Evolutionary conservation across 1,139 yeast genomes (phyloP).

Genomic region (Nakaseomyces sp.): DNA sequence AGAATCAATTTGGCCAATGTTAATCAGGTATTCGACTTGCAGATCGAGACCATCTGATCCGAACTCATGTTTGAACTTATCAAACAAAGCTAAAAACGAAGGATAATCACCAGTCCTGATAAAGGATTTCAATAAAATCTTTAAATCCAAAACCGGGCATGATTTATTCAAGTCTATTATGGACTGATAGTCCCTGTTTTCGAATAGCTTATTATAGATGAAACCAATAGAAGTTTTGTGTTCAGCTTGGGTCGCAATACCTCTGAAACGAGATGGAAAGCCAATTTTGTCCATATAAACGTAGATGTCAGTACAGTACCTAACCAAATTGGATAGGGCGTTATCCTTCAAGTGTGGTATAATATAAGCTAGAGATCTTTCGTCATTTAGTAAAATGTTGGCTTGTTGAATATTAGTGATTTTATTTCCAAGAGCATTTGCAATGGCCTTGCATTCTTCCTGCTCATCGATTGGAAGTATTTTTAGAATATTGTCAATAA

Average conservation of each 20-base stretch:
- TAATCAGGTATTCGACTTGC: slow-evolving; percentile 24
- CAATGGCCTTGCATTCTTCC: slow-evolving; percentile 17
- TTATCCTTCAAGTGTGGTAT: slow-evolving; percentile 22
- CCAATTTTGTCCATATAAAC: slow-evolving; percentile 17
- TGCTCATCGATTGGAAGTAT: slow-evolving; percentile 15
- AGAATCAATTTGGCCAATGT: slow-evolving; percentile 17
- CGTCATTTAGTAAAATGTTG: slow-evolving; percentile 12
- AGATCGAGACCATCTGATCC: slow-evolving; percentile 13
- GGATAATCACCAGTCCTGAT: slow-evolving; percentile 22
- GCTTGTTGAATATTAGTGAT: slow-evolving; percentile 14
- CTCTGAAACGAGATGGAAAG: slow-evolving; percentile 25
- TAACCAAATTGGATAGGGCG: slow-evolving; percentile 15
- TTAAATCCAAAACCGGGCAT: slow-evolving; percentile 23
- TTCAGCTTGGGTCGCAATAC: slow-evolving; percentile 26
- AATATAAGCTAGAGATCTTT: slow-evolving; percentile 14
- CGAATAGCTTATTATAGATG: slow-evolving; percentile 20
- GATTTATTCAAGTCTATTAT: slow-evolving; percentile 19
- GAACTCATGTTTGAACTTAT: slow-evolving; percentile 14
- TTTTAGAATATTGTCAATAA: slow-evolving; percentile 17
- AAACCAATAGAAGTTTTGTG: slow-evolving; percentile 19
- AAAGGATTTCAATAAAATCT: slow-evolving; percentile 22
- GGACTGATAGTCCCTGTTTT: slow-evolving; percentile 14
- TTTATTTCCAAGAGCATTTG: slow-evolving; percentile 18
- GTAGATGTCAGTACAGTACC: slow-evolving; percentile 10
- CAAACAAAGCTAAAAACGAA: slow-evolving; percentile 14